Conservation (phyloP, 441 rosid genomes). For the Gossypium schwendimanii region DNA sequence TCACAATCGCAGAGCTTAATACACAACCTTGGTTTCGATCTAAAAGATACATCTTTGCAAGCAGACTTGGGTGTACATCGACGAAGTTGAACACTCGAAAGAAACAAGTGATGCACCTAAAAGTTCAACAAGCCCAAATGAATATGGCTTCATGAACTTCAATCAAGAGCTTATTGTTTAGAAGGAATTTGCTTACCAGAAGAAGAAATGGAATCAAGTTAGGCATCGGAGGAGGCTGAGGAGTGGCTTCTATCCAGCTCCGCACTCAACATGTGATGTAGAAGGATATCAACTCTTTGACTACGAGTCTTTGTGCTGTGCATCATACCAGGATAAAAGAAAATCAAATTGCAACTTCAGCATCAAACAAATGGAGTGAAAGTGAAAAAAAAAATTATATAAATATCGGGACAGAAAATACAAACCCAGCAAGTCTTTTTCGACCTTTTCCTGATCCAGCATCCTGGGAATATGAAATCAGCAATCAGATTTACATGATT, state of each 20-base stretch:
- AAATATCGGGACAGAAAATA: conserved; percentile 11
- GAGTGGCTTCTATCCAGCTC: conserved; percentile 38
- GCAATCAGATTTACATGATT: conserved; percentile 7
- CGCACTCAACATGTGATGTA: conserved; percentile 80
- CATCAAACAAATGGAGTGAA: not conserved
- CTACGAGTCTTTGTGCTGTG: conserved; percentile 79
- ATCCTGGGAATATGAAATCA: conserved; percentile 35
- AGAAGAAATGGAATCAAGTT: not conserved
- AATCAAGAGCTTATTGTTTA: not conserved
- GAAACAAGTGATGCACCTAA: not conserved
- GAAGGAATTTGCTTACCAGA: conserved; percentile 17
- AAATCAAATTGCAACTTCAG: not conserved
- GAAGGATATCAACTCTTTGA: conserved; percentile 84
- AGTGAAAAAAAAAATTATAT: not conserved
- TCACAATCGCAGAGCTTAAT: not conserved
- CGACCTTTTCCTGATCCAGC: conserved; percentile 33
- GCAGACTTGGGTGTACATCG: not conserved
- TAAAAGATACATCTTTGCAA: not conserved
- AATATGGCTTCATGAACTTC: not conserved
- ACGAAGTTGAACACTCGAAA: not conserved
- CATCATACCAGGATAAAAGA: conserved; percentile 17
- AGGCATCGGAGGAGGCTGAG: conserved; percentile 18
- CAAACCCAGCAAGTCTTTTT: conserved; percentile 59
- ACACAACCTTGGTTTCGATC: not conserved
- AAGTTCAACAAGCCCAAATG: not conserved